Evolutionary conservation across 192 early-diverging fungal genomes (phyloP), one percentile per base, ranked within the genome.

Genomic region (Lobosporangium transversale): DNA sequence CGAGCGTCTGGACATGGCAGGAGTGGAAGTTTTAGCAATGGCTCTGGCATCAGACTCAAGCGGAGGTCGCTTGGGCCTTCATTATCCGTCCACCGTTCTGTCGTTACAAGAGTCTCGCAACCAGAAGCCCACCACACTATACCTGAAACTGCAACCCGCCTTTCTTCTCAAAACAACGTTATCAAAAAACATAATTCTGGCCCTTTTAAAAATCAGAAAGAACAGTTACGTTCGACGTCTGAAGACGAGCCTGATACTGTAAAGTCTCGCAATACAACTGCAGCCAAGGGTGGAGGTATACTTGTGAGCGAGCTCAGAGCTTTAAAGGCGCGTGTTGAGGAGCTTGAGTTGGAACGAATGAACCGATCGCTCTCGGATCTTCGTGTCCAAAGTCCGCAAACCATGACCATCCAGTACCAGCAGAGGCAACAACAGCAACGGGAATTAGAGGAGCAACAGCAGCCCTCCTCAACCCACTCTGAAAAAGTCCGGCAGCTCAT

Each of bases 331-430:
- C 63, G 73, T 1, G 65, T 76, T 3, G 64, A 76, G 20, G 73
- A 76, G 30, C 59, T 76, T 9, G 73, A 76, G 27, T 58, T 63
- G 73, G 73, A 76, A 27, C 63, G 73, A 9, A 67, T 67, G 53
- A 62, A 67, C 48, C 63, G 73, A 2, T 76, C 73, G 23, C 52
- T 76, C 9, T 66, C 70, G 21, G 24, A 36, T n/a, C 31, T 65
- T 44, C 23, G 35, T n/a, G 70, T 54, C 14, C 70, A 61, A 14
- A 55, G 63, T 18, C 42, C 70, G 26, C 70, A 65, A 31, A 55
- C 53, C 30, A 53, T 27, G 3, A 14, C 6, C 8, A 42, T 3
- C 33, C 32, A 40, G 21, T 36, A 48, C 3, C 36, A 20, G 0
- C 44, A 30, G 20, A 7, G 14, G 14, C 37, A 40, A 40, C 7